Evolutionary conservation across 2,329 filamentous ascomycete genomes (phyloP), one percentile per base, ranked within the genome.

Genomic region (Cercospora sesami): DNA sequence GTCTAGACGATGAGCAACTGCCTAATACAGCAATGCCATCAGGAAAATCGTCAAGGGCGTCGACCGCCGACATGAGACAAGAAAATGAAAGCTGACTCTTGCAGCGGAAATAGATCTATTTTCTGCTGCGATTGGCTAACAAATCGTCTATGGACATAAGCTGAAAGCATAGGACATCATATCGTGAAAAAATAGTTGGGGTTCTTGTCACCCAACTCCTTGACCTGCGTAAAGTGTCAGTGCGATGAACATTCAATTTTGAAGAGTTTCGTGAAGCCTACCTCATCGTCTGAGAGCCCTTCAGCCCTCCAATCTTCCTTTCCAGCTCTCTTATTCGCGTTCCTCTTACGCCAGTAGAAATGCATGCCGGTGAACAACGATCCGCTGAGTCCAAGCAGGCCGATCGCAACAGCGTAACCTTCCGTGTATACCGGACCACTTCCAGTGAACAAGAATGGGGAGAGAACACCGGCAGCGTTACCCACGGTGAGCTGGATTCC

Each of bases 321-420:
- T 4, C 66, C 68, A 31, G 30, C 51, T 3, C 23, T 57, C 57
- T 64, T 64, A 7, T 51, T 61, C 30, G 33, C 33, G 31, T 70
- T 70, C 23, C 55, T 45, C 31, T 57, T 16, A 5, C 33, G 48
- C 45, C 58, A 70, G 16, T 68, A 68, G 10, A 64, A 63, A n/a
- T 53, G 53, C 66, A 70, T 62, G 28, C 59, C 57, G 3, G 64
- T 30, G 42, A 66, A 66, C 7, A 70, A 69, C 14, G 66, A 63
- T 59, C 67, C 68, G 18, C 65, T 67, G 58, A 72, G 67, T 7
- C 65, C 64, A 18, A 71, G 68, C 65, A 74, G 45, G 2, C 55
- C 61, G 18, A 71, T 67, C 2, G 61, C 45, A 21, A 65, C 62
- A 4, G 60, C 63, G 48, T 71, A 69, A 5, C 64, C 67, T 23